These are phyloP conservation scores for Schizonepeta tenuifolia DNA, from an alignment of 257 asterid species.

Conservation along the genomic window DNA sequence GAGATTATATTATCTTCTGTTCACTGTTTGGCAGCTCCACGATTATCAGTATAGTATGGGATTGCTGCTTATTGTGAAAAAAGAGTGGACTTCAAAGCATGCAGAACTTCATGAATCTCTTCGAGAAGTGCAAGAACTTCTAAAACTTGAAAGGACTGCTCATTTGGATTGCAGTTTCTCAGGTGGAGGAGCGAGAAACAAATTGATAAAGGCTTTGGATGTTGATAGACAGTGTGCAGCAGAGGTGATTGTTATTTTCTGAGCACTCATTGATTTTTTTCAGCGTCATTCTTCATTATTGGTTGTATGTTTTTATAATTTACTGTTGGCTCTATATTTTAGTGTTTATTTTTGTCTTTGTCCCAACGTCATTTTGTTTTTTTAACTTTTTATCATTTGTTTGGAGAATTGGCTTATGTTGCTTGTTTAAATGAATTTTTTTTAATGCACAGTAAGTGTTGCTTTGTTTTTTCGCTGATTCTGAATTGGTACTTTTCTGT, in stretches of 20 bases:
- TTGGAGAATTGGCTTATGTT: background rate
- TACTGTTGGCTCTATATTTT: background rate
- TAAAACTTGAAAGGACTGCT: conserved; percentile 80
- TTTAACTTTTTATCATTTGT: no score
- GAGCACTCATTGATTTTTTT: background rate
- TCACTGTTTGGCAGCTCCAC: conserved; percentile 67
- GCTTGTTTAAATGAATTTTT: background rate
- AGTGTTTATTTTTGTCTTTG: no score
- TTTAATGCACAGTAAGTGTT: background rate
- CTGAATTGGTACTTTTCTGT: background rate
- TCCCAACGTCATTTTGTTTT: no score
- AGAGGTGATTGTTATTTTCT: conserved; percentile 53
- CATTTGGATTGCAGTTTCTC: conserved; percentile 65
- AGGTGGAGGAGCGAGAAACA: conserved; percentile 78
- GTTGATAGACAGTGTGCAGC: conserved; percentile 67
- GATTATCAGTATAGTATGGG: conserved; percentile 95
- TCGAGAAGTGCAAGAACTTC: conserved; percentile 63
- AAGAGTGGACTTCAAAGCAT: conserved; percentile 71
- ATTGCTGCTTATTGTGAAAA: conserved; percentile 81
- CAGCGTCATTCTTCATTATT: conserved; percentile 1
- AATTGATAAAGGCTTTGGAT: conserved; percentile 70
- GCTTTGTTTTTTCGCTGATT: background rate
- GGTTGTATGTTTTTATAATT: background rate
- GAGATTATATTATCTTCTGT: conserved; percentile 1
- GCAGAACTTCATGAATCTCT: conserved; percentile 66